These are phyloP conservation scores for Mesembryanthemum crystallinum DNA, from an alignment of 148 eudicot genomes.

Conservation along the genomic window DNA sequence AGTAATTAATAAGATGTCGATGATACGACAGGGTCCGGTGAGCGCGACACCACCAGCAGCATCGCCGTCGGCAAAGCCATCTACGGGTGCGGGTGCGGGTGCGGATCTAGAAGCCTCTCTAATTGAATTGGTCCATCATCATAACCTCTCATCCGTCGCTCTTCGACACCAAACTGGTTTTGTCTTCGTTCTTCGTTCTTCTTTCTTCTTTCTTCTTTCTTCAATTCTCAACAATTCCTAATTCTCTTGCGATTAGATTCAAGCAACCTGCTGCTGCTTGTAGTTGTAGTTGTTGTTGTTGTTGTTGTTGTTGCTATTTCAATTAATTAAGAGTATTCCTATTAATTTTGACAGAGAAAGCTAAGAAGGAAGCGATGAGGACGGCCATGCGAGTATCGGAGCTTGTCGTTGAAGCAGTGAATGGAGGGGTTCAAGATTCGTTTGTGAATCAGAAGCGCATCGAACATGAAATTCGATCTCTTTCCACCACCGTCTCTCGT, in stretches of 20 bases:
- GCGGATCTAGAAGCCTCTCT: slow-evolving; percentile 21
- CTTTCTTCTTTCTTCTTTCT: too few relatives aligned
- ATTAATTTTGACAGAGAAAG: slow-evolving; percentile 44
- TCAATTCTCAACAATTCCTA: too few relatives aligned
- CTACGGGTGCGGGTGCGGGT: neutral
- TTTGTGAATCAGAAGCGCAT: slow-evolving; percentile 78
- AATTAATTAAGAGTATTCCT: too few relatives aligned
- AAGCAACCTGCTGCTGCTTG: too few relatives aligned
- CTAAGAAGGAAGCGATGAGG: slow-evolving; percentile 64
- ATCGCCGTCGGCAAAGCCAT: neutral
- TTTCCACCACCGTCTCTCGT: slow-evolving; percentile 47
- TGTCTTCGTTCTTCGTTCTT: too few relatives aligned
- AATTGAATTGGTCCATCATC: slow-evolving; percentile 19
- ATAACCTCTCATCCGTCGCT: slow-evolving; percentile 17
- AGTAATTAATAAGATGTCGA: too few relatives aligned
- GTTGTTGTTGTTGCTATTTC: too few relatives aligned
- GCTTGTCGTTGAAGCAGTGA: slow-evolving; percentile 62
- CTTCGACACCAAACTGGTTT: slow-evolving; percentile 28
- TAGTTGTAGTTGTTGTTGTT: too few relatives aligned
- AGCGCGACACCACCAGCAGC: neutral
- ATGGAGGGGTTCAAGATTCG: slow-evolving; percentile 74
- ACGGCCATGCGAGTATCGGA: slow-evolving; percentile 64
- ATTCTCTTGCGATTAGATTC: too few relatives aligned
- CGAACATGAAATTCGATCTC: slow-evolving; percentile 63
- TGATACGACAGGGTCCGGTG: too few relatives aligned